Conservation (phyloP, 1,139 yeast genomes). For the Groenewaldozyma auringiensis region DNA sequence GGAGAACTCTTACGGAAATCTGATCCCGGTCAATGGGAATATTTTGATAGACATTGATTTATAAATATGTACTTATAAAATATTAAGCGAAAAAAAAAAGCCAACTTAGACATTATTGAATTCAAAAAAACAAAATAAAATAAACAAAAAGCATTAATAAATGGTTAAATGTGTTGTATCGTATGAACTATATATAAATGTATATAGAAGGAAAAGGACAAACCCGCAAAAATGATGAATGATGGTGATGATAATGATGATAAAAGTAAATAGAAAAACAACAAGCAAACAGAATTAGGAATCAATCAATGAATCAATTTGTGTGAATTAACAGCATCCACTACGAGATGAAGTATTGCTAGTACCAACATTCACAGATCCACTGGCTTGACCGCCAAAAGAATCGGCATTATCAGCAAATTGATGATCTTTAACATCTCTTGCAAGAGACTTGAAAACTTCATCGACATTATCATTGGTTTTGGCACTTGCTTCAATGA, state of each 20-base stretch:
- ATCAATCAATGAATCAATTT: neutral
- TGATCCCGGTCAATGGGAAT: conserved; percentile 35
- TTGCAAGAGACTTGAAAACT: conserved; percentile 85
- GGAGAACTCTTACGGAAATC: conserved; percentile 37
- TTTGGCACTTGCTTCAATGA: conserved; percentile 94
- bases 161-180: too few relatives aligned
- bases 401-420: conserved; percentile 29
- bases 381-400: conserved; percentile 14
- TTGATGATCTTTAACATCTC: conserved; percentile 73
- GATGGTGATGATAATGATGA: neutral
- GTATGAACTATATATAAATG: neutral
- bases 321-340: conserved; percentile 18
- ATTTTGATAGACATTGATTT: neutral
- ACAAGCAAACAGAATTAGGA: neutral
- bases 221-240: too few relatives aligned
- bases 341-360: conserved; percentile 12
- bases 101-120: neutral
- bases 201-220: neutral
- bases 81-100: neutral
- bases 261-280: conserved; percentile 1
- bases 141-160: neutral
- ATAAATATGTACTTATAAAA: neutral
- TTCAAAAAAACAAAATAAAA: too few relatives aligned
- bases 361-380: conserved; percentile 21
- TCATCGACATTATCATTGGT: conserved; percentile 87